Evolutionary conservation across 2,329 filamentous ascomycete species (phyloP).

Genomic region (Xylariaceae sp.): DNA sequence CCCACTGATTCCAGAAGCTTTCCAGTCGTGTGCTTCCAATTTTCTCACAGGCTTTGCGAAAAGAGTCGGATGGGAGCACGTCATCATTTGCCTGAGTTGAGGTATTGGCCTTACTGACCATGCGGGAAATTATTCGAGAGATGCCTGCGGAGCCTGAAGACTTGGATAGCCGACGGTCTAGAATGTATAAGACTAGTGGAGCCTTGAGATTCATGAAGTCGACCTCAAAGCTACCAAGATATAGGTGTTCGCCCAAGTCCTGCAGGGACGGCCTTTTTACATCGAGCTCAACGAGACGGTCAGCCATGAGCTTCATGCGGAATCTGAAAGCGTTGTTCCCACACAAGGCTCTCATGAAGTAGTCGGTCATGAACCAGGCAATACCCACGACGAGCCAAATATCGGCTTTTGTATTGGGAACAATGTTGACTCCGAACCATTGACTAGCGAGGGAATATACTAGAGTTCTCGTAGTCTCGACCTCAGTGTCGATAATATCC

Average conservation of each 20-base stretch:
- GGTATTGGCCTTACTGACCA: conserved; percentile 80
- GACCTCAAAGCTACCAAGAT: conserved; percentile 77
- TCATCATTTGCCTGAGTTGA: conserved; percentile 59
- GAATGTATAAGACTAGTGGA: conserved; percentile 83
- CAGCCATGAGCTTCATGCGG: conserved; percentile 78
- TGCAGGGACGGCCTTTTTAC: conserved; percentile 76
- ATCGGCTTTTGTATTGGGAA: conserved; percentile 75
- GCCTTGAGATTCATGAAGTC: conserved; percentile 92
- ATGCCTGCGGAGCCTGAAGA: conserved; percentile 80
- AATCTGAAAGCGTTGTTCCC: conserved; percentile 95
- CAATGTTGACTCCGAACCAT: conserved; percentile 91
- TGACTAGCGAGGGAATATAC: conserved; percentile 84
- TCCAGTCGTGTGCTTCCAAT: conserved; percentile 83
- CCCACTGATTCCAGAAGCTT: conserved; percentile 90
- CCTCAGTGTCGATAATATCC: conserved; percentile 78
- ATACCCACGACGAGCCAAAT: conserved; percentile 87
- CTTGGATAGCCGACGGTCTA: conserved; percentile 88
- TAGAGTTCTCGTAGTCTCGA: conserved; percentile 73
- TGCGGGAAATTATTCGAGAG: conserved; percentile 76
- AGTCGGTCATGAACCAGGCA: conserved; percentile 90
- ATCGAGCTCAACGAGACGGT: conserved; percentile 77
- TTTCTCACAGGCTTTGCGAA: conserved; percentile 82
- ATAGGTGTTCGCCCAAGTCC: conserved; percentile 71
- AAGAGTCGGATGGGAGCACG: conserved; percentile 69
- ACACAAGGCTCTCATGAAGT: conserved; percentile 84